phyloP scores from a whole-genome alignment of 179 eudicot species.

The Corrigiola litoralis region DNA sequence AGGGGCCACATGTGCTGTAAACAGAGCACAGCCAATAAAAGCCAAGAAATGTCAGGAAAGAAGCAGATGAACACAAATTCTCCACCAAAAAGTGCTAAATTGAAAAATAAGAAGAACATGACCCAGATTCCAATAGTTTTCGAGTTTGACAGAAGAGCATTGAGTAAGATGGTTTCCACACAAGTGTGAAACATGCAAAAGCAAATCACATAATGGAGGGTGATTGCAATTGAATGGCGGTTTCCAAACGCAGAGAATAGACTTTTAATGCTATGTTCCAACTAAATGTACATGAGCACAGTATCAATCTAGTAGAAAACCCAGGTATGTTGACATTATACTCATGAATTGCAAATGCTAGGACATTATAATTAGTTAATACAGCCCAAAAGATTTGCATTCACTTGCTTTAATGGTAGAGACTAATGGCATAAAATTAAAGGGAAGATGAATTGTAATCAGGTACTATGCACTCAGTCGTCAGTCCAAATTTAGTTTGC shows the following conservation, averaged over 20 bases:
- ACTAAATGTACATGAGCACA: background rate
- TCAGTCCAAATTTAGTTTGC: too few species aligned
- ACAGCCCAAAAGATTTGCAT: too few species aligned
- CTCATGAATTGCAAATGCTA: too few species aligned
- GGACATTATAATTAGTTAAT: too few species aligned
- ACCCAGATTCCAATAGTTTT: background rate
- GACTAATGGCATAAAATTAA: too few species aligned
- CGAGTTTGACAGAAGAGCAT: background rate
- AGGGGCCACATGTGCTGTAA: conserved; percentile 96
- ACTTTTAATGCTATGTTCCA: background rate
- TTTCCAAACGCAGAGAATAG: background rate
- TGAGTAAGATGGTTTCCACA: background rate
- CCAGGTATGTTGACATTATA: too few species aligned
- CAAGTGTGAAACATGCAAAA: background rate
- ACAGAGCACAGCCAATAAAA: conserved; percentile 3
- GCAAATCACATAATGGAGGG: background rate
- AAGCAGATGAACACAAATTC: background rate
- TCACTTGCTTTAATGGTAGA: too few species aligned
- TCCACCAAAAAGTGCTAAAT: background rate
- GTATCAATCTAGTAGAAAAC: too few species aligned
- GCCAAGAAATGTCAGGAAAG: background rate
- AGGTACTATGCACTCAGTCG: too few species aligned
- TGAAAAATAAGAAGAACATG: too few species aligned
- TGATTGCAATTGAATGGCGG: background rate
- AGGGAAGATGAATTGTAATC: too few species aligned